phyloP scores from a whole-genome alignment of 345 rosid genomes.

The Salix dunnii region DNA sequence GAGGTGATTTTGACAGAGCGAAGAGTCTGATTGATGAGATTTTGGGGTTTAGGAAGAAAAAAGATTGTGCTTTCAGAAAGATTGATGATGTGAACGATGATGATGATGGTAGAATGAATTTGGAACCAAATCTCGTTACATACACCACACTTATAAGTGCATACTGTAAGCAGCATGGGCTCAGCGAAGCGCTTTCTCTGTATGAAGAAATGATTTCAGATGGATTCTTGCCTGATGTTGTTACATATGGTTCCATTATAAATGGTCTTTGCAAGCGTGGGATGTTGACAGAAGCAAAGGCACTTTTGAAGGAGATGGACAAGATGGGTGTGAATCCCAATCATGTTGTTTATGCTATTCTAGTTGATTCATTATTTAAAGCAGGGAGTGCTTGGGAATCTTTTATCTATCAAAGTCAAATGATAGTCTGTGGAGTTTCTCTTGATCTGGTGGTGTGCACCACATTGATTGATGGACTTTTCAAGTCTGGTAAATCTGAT shows the following conservation, averaged over 20 bases:
- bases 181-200: slow-evolving; percentile 54
- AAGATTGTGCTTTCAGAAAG: neutral
- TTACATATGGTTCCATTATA: slow-evolving; percentile 69
- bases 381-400: slow-evolving; percentile 48
- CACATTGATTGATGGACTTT: slow-evolving; percentile 69
- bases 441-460: slow-evolving; percentile 78
- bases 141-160: slow-evolving; percentile 67
- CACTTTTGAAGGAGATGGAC: slow-evolving; percentile 65
- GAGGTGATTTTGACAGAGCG: slow-evolving; percentile 59
- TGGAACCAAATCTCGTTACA: slow-evolving; percentile 57
- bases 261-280: slow-evolving; percentile 69
- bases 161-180: slow-evolving; percentile 50
- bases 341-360: slow-evolving; percentile 60
- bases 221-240: slow-evolving; percentile 67
- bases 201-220: slow-evolving; percentile 55
- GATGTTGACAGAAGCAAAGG: slow-evolving; percentile 51
- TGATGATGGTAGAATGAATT: slow-evolving; percentile 4
- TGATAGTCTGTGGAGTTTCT: slow-evolving; percentile 66
- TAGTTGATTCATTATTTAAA: slow-evolving; percentile 67
- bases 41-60: slow-evolving; percentile 21
- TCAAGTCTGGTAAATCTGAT: slow-evolving; percentile 51
- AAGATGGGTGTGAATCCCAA: slow-evolving; percentile 63
- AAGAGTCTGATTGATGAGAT: slow-evolving; percentile 53
- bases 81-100: slow-evolving; percentile 8
- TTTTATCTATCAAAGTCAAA: slow-evolving; percentile 63